Evolutionary conservation across 805 yeast species (phyloP).

Genomic region (Hanseniaspora pseudoguilliermondii): DNA sequence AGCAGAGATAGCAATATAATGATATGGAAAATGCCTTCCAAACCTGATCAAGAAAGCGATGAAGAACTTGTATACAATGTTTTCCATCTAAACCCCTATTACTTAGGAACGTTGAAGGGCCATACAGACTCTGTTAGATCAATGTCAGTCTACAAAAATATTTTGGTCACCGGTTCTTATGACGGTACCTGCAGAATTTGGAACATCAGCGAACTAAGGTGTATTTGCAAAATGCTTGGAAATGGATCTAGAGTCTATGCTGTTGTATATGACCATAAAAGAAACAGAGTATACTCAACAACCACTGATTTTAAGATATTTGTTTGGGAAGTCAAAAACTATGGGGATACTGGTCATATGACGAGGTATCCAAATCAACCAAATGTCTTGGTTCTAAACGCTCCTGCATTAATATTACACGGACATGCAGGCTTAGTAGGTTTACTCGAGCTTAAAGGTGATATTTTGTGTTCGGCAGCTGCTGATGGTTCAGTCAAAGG

Average conservation of each 20-base stretch:
- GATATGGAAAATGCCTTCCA: constrained; percentile 67
- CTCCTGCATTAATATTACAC: constrained; percentile 33
- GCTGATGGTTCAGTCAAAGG: constrained; percentile 86
- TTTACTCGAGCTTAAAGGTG: constrained; percentile 59
- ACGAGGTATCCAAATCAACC: constrained; percentile 2
- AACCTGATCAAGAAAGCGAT: constrained; percentile 22
- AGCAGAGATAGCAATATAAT: constrained; percentile 76
- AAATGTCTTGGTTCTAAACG: constrained; percentile 20
- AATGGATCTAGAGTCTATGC: constrained; percentile 82
- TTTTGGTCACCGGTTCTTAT: constrained; percentile 78
- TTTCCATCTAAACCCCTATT: constrained; percentile 40
- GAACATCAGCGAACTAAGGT: constrained; percentile 66
- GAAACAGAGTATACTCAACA: constrained; percentile 77
- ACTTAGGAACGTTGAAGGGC: constrained; percentile 57
- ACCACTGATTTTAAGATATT: constrained; percentile 79
- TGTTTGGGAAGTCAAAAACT: constrained; percentile 53
- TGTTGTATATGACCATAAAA: constrained; percentile 65
- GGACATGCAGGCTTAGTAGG: constrained; percentile 92
- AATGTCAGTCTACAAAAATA: constrained; percentile 72
- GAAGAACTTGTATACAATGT: constrained; percentile 26
- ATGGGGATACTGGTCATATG: constrained; percentile 13
- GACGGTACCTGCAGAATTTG: constrained; percentile 85
- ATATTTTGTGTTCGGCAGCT: constrained; percentile 80
- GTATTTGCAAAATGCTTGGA: constrained; percentile 63
- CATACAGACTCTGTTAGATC: constrained; percentile 77